These are phyloP conservation scores for Malassezia obtusa DNA, from an alignment of 1,284 basidiomycete genomes.

Conservation along the genomic window DNA sequence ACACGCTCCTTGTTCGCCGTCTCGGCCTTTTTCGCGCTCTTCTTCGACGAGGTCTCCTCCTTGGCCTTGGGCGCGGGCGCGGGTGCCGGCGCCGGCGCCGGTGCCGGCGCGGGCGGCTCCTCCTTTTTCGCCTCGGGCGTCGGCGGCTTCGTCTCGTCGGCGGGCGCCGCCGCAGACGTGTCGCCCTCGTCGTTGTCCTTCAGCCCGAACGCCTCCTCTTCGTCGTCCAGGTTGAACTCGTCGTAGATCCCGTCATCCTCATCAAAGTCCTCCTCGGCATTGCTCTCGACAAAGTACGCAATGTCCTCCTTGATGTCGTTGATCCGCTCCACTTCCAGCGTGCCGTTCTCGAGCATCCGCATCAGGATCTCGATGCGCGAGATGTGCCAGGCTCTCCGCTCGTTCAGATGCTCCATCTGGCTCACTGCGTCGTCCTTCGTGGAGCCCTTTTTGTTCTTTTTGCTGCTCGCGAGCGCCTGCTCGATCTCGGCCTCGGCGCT, in stretches of 20 bases:
- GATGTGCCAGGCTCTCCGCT: constrained; percentile 91
- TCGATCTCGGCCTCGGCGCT: constrained; percentile 91
- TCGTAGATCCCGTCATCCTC: constrained; percentile 98
- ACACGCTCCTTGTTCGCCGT: constrained; percentile 56
- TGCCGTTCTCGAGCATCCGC: constrained; percentile 86
- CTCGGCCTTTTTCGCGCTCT: constrained; percentile 22
- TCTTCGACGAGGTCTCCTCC: constrained; percentile 20
- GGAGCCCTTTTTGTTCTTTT: constrained; percentile 63
- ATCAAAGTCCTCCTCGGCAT: constrained; percentile 92
- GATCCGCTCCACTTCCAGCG: constrained; percentile 71
- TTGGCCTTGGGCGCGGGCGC: constrained; percentile 19
- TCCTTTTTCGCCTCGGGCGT: constrained; percentile 19
- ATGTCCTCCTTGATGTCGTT: constrained; percentile 84
- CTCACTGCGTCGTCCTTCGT: constrained; percentile 62
- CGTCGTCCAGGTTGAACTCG: constrained; percentile 91
- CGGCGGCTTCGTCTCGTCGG: not conserved
- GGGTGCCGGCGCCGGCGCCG: constrained; percentile 4
- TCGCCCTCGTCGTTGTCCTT: constrained; percentile 57
- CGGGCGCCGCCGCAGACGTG: not conserved
- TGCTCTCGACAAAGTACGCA: constrained; percentile 89
- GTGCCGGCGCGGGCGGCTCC: constrained; percentile 14
- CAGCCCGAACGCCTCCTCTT: constrained; percentile 55
- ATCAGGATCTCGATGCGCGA: constrained; percentile 84
- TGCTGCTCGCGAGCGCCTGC: constrained; percentile 64
- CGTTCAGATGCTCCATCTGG: constrained; percentile 79